Evolutionary conservation across 805 yeast species (phyloP).

Genomic region (Starmerella apis): DNA sequence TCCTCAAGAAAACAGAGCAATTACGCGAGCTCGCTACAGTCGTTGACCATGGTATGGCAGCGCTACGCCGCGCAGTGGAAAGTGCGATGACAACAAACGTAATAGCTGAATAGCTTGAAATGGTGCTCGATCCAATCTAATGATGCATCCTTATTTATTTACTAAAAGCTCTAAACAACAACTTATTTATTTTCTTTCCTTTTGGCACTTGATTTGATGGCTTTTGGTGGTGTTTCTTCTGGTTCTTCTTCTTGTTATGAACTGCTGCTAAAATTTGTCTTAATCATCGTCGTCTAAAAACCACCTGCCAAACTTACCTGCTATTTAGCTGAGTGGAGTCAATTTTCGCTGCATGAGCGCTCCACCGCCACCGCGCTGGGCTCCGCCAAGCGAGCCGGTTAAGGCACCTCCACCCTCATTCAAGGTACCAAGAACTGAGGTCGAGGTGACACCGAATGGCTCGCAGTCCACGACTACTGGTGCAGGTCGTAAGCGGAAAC

Average conservation of each 20-base stretch:
- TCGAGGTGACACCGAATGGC: neutral
- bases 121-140: neutral
- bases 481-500: neutral
- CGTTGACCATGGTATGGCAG: neutral
- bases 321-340: neutral
- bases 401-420: constrained; percentile 4
- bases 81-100: too few species aligned
- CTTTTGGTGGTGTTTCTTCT: neutral
- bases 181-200: neutral
- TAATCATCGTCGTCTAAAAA: neutral
- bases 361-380: constrained; percentile 12
- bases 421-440: neutral
- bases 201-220: too few species aligned
- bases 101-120: neutral
- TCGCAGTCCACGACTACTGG: neutral
- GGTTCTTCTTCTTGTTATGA: too few species aligned
- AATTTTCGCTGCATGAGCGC: neutral
- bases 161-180: too few species aligned
- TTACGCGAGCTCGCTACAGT: neutral
- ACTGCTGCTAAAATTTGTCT: neutral
- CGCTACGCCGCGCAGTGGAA: constrained; percentile 1
- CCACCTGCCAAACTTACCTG: neutral
- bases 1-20: neutral
- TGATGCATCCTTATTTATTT: neutral
- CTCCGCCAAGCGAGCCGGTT: constrained; percentile 3